A percentile compares a stretch with the other conserved stretches of the same genome.
Conservation (phyloP, 441 rosid genomes). For the Macaranga tanarius region DNA sequence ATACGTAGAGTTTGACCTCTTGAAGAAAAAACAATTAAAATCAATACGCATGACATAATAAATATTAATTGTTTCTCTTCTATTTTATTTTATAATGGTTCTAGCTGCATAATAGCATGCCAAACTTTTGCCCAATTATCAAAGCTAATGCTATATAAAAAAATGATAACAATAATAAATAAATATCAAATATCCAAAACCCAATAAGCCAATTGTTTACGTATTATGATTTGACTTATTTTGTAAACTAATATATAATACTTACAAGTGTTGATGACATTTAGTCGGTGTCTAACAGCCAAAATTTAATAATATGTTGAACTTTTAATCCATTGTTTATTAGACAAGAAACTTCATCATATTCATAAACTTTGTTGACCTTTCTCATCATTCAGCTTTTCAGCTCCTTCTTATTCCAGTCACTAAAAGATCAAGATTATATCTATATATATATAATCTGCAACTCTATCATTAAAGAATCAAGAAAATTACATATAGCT, state of each 20-base stretch:
- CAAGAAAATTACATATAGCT: constrained; percentile 5
- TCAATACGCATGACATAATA: neutral
- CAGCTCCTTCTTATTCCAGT: neutral
- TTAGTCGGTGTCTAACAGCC: constrained; percentile 17
- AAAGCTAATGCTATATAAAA: neutral
- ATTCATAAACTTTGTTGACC: constrained; percentile 16
- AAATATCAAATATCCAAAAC: too few species aligned
- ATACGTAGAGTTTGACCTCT: constrained; percentile 27
- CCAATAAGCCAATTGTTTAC: constrained; percentile 14
- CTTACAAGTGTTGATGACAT: constrained; percentile 1
- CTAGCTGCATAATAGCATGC: constrained; percentile 9
- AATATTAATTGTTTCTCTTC: neutral
- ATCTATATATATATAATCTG: neutral
- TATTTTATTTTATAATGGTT: neutral
- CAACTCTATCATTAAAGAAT: neutral
- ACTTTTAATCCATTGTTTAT: neutral
- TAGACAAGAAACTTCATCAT: neutral
- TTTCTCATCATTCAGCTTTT: constrained; percentile 4
- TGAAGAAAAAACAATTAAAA: constrained; percentile 11
- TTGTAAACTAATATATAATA: neutral
- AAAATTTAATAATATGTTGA: constrained; percentile 1
- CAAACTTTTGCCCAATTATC: constrained; percentile 19
- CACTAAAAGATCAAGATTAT: neutral
- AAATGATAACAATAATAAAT: too few species aligned
- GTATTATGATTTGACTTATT: constrained; percentile 19